Conservation (phyloP, 257 asterid genomes). For the Capsicum rhomboideum region DNA sequence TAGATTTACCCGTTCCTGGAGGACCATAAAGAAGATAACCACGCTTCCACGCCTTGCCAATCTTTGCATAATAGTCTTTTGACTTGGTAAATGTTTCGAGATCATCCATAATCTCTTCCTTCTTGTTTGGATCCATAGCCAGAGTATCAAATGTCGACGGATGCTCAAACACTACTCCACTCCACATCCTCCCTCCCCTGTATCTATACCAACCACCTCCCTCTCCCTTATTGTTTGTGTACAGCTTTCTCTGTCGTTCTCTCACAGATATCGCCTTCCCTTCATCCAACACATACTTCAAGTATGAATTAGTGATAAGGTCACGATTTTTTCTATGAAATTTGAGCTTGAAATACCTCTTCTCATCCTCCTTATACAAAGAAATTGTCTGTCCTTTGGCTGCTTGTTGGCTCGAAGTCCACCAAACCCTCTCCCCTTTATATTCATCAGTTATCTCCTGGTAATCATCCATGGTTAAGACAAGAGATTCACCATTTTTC, state of each 20-base stretch:
- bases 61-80: not conserved
- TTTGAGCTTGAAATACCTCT: not conserved
- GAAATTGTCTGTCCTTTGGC: not conserved
- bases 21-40: not conserved
- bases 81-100: not conserved
- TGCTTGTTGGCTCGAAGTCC: not conserved
- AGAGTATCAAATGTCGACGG: not conserved
- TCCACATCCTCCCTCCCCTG: not conserved
- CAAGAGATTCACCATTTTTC: not conserved
- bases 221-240: not conserved
- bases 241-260: not conserved
- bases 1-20: not conserved
- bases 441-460: not conserved
- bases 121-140: not conserved
- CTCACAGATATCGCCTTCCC: not conserved
- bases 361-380: not conserved
- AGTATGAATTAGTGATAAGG: not conserved
- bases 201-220: not conserved
- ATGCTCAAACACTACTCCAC: not conserved
- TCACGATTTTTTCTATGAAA: not conserved
- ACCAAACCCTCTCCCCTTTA: not conserved
- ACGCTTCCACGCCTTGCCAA: not conserved
- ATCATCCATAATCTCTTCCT: not conserved
- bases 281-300: not conserved
- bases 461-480: not conserved